These are phyloP conservation scores for Echinochloa phyllopogon DNA, from an alignment of 176 grass and related monocot genomes.

Conservation along the genomic window DNA sequence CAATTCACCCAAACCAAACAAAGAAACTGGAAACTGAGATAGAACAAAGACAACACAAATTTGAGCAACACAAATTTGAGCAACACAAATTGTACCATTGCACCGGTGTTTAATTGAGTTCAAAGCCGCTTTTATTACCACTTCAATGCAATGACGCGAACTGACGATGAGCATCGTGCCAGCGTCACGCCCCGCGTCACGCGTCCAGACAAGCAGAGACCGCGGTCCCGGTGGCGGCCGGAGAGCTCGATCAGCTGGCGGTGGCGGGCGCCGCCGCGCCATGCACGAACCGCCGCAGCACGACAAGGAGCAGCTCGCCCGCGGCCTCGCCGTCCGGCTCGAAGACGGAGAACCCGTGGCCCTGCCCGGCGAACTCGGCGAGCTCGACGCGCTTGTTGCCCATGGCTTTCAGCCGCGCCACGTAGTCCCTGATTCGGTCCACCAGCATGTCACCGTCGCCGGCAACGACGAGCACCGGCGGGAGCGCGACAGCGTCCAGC, in stretches of 20 bases:
- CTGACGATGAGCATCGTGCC: background rate
- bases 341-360: slow-evolving; percentile 67
- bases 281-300: slow-evolving; percentile 60
- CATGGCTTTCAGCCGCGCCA: slow-evolving; percentile 30
- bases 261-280: background rate
- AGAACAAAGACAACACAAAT: too few relatives aligned
- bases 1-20: too few relatives aligned
- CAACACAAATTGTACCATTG: too few relatives aligned
- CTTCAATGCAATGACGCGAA: too few relatives aligned
- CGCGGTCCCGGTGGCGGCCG: background rate
- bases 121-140: too few relatives aligned
- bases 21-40: too few relatives aligned
- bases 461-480: slow-evolving; percentile 56
- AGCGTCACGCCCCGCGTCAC: background rate
- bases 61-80: too few relatives aligned
- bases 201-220: background rate
- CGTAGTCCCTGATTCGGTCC: slow-evolving; percentile 68
- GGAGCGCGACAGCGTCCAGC: slow-evolving; percentile 26
- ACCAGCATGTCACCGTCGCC: slow-evolving; percentile 59
- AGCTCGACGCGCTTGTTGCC: slow-evolving; percentile 52
- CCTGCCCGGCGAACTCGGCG: slow-evolving; percentile 63
- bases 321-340: slow-evolving; percentile 53
- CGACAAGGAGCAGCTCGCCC: slow-evolving; percentile 38
- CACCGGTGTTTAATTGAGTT: too few relatives aligned
- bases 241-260: too few relatives aligned